Evolutionary conservation across 2,329 filamentous ascomycete species (phyloP), one percentile per base, ranked within the genome.

Genomic region (Aureobasidium sp.): DNA sequence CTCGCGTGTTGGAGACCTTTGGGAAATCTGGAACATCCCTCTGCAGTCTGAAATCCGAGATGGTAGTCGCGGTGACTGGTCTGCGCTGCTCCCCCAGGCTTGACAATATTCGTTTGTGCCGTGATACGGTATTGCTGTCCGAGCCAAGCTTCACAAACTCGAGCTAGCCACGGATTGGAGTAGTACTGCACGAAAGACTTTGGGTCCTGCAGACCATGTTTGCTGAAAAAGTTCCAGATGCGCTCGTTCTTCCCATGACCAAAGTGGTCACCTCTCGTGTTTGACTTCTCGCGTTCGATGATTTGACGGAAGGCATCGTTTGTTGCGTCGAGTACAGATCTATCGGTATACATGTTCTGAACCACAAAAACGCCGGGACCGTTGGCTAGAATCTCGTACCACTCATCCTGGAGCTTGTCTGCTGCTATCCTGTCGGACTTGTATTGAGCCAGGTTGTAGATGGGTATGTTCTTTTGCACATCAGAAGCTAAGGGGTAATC

Each of bases 151-250:
- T 78, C 76, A 52, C 77, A 79, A 27, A 85, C 77, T 8, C 79
- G 68, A 0, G 74, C 71, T 2, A 87, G 76, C 75, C 81, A 85
- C 0, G 82, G 82, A 65, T 86, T 86, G 5, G 81, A 77, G 70
- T 84, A 86, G 75, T 87, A 86, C 7, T 69, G 63, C 0, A 81
- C 64, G 67, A 87, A 87, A 0, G 79, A 82, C 0, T 68, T 47
- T 0, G 83, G 79, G 64, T 84, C 78, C 31, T 73, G 68, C 2
- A 81, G 69, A 22, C 77, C 80, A 67, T 86, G 84, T 68, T 87
- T 87, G 64, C 79, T 79, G 71, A 86, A 84, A 0, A 84, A 83
- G 72, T 87, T 87, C 84, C 84, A 87, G 73, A 87, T 85, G 11
- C 85, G 78, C 60, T 81, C 77, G 68, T 87, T 87, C 27, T 77